Evolutionary conservation across 2,329 filamentous ascomycete species (phyloP), one percentile per base, ranked within the genome.

Genomic region (Ploettnerulaceae sp.): DNA sequence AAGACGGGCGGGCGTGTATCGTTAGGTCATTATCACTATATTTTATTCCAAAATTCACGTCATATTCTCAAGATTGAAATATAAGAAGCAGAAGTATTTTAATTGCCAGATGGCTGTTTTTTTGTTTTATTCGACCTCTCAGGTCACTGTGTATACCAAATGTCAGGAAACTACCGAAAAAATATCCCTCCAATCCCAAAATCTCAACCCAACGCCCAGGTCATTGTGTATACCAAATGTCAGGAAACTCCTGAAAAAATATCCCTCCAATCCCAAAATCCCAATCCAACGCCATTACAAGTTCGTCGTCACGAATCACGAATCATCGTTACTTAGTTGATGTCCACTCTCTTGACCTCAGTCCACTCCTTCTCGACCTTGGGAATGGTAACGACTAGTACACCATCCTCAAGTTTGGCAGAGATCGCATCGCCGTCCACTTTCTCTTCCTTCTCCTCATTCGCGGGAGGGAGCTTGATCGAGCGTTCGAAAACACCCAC

Each of bases 401-500:
- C 70, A 4, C 88, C 88, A 61, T 93, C 84, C 64, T 89, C 84
- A 67, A 94, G 74, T 68, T 81, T 88, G 2, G 87, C 86, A 2
- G 72, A 75, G 60, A 93, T 91, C 18, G 67, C 72, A 38, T 82
- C 75, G 1, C 72, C 76, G 57, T 89, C 82, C 12, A 93, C 70
- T 53, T 76, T 73, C 6, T 81, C 79, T 4, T 42, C 39, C 22
- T 77, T 76, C 22, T 72, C 72, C 7, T 71, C 34, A 67, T 71
- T 14, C 69, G 74, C 12, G 70, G 74, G 29, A 60, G 62, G 77
- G 20, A 94, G 71, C 21, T 74, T 72, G 37, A 94, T 71, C 58
- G 76, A 80, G 48, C 85, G 74, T 67, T 88, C 81, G 57, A 94
- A 93, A 15, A 82, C 71, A 18, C 88, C 88, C 2, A 89, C 76